Base-by-base conservation (phyloP, 1,284 basidiomycete genomes). In the Ganoderma lingzhi region DNA sequence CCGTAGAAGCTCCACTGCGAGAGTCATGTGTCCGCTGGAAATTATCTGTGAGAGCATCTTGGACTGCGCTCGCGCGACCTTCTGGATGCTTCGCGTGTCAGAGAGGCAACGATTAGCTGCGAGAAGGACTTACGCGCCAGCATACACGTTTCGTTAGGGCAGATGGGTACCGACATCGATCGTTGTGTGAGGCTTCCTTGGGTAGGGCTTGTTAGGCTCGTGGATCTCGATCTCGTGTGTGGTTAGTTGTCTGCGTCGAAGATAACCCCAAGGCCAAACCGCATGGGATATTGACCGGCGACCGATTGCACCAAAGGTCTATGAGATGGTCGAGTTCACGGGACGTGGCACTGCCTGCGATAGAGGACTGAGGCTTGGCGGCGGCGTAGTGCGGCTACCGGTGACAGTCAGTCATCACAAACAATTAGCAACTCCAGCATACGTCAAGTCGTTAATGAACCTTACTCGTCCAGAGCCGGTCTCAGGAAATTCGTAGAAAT, bases 201-300 rank as follows among this genome's bases (percentile, higher is more conserved):
- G 39, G n/a, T 1, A 28, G 37, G 39, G 14, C 37, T 61, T 42
- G 59, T 61, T 42, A 30, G 59, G 30, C 23, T 61, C 23, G 59
- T 61, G 39, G 59, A 61, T 61, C 59, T 44, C 23, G 39, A 61
- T 61, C 59, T n/a, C 12, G 23, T 23, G 15, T 61, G 59, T 61
- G 59, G 59, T 61, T 61, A 61, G 59, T 61, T 6, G n/a, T 41
- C 3, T 17, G 37, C 39, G 15, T n/a, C 19, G 35, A n/a, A 2
- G 32, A 30, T 35, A 37, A 60, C 39, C 58, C 17, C 5, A 23
- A 23, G 35, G 39, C 19, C 6, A 35, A 60, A 5, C 39, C 35
- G 23, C 32, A 35, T 35, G 30, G 53, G 14, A 35, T 32, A 32
- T 15, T 30, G 53, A 14, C 15, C 35, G 1, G 35, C 35, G 35